Percentiles rank a stretch among this genome's conserved stretches.
Evolutionary conservation across 495 filamentous ascomycete species (phyloP).

Genomic region (Penicillium cosmopolitanum): DNA sequence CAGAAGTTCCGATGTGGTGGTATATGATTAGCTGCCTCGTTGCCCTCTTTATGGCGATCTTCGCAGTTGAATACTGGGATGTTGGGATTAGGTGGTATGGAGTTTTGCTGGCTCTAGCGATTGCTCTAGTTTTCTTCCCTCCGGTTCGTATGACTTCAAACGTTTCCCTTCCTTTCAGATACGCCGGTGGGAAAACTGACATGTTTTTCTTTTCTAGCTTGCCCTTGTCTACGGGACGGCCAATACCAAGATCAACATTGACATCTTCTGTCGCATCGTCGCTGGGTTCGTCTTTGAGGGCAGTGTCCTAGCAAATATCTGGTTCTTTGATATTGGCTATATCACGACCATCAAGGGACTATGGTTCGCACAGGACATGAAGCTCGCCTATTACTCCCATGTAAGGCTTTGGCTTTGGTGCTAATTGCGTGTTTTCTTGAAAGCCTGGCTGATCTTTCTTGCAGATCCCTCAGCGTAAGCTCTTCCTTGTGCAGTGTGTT

Average conservation of each 20-base stretch:
- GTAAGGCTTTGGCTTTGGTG: conserved; percentile 13
- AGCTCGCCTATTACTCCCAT: conserved; percentile 88
- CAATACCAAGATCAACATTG: conserved; percentile 80
- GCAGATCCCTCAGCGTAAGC: conserved; percentile 66
- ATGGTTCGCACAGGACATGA: conserved; percentile 84
- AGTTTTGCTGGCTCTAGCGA: conserved; percentile 71
- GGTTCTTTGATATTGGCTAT: conserved; percentile 71
- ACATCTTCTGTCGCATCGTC: conserved; percentile 76
- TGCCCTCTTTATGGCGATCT: conserved; percentile 76
- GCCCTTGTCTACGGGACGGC: conserved; percentile 87
- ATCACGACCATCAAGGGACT: conserved; percentile 83
- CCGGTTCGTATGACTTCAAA: conserved; percentile 19
- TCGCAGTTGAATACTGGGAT: conserved; percentile 78
- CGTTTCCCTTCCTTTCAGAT: not conserved
- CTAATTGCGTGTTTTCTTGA: not conserved
- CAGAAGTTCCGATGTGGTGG: conserved; percentile 78
- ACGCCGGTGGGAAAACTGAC: not conserved
- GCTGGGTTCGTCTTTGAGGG: conserved; percentile 79
- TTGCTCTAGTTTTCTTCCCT: conserved; percentile 60
- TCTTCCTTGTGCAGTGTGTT: conserved; percentile 74
- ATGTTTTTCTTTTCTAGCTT: conserved; percentile 67
- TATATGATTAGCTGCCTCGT: conserved; percentile 69
- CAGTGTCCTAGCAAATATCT: conserved; percentile 86
- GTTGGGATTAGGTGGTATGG: conserved; percentile 68
- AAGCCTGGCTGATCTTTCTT: not conserved